Conservation (phyloP, 176 grass and related monocot genomes). For the Zea luxurians region DNA sequence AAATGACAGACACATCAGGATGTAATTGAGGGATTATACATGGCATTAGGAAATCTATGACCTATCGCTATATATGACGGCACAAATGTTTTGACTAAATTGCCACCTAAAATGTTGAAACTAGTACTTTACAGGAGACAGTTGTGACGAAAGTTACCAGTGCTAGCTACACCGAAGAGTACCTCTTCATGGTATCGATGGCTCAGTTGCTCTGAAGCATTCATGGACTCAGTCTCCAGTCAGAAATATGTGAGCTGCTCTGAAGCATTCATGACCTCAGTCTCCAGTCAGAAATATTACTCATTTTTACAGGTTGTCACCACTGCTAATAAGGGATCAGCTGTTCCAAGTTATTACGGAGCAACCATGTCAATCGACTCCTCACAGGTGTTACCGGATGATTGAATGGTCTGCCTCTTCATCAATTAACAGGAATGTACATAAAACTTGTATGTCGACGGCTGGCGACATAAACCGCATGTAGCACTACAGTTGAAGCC, state of each 20-base stretch:
- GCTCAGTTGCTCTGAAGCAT: constrained; percentile 34
- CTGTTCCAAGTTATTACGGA: constrained; percentile 42
- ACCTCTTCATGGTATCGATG: constrained; percentile 13
- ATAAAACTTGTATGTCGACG: constrained; percentile 34
- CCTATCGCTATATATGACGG: constrained; percentile 33
- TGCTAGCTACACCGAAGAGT: constrained; percentile 42
- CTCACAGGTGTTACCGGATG: constrained; percentile 47
- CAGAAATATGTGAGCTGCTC: constrained; percentile 32
- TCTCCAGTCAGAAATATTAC: constrained; percentile 18
- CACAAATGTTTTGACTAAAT: constrained; percentile 44
- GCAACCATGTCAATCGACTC: constrained; percentile 50
- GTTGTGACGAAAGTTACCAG: constrained; percentile 40
- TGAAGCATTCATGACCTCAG: constrained; percentile 10
- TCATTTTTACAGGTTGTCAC: constrained; percentile 44
- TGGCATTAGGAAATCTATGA: constrained; percentile 49
- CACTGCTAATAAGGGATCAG: constrained; percentile 36
- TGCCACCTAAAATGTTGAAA: constrained; percentile 53
- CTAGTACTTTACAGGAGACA: constrained; percentile 71
- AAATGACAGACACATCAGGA: constrained; percentile 47
- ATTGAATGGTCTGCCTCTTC: constrained; percentile 50
- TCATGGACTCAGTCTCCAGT: constrained; percentile 40
- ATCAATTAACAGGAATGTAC: constrained; percentile 53
- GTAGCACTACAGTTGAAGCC: constrained; percentile 23
- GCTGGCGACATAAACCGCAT: constrained; percentile 34
- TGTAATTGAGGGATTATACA: constrained; percentile 54